Evolutionary conservation across 1,139 yeast genomes (phyloP).

Genomic region (Taphrina communis): DNA sequence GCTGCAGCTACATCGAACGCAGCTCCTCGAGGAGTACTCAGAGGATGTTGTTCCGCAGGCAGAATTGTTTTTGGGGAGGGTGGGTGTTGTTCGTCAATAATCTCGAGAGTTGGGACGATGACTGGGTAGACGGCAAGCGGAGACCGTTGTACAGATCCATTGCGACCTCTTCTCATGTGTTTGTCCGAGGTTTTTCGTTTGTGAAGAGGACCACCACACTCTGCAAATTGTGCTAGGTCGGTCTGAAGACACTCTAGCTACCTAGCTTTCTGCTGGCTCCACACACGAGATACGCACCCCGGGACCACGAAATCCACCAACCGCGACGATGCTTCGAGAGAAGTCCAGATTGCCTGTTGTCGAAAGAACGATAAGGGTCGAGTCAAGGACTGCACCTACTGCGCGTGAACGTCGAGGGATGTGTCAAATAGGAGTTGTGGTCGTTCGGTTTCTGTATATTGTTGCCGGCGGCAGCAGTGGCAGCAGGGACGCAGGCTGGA

Average conservation of each 20-base stretch:
- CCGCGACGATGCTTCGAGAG: background rate
- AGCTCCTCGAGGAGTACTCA: background rate
- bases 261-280: conserved; percentile 1
- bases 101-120: conserved; percentile 1
- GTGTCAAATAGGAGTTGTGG: too few relatives aligned
- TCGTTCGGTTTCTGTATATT: too few relatives aligned
- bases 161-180: conserved; percentile 17
- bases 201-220: background rate
- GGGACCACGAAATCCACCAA: background rate
- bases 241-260: too few relatives aligned
- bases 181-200: background rate
- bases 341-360: background rate
- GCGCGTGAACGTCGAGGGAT: too few relatives aligned
- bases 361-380: background rate
- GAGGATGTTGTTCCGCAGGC: background rate
- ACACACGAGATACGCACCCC: conserved; percentile 2
- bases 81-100: background rate
- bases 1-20: conserved; percentile 34
- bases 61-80: conserved; percentile 12
- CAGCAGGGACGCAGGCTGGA: too few relatives aligned
- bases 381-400: background rate
- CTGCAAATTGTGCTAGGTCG: background rate
- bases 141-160: conserved; percentile 11
- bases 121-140: conserved; percentile 21
- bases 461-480: too few relatives aligned